A percentile compares a stretch with the other conserved stretches of the same genome.
Conservation (phyloP, 768 basidiomycete species). For the Suillus subaureus region DNA sequence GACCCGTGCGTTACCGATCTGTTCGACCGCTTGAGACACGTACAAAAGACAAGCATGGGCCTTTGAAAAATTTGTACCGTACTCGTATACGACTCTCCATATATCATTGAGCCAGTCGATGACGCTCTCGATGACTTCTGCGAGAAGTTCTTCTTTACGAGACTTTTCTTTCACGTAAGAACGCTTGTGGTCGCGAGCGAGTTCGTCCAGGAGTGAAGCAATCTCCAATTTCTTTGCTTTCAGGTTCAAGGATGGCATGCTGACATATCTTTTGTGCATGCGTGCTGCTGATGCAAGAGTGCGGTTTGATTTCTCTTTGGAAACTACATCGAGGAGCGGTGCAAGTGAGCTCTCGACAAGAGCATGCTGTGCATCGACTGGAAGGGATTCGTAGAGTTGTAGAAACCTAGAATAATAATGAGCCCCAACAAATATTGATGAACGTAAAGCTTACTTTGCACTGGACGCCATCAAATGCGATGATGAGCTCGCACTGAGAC, state of each 20-base stretch:
- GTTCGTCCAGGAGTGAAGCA: slow-evolving; percentile 50
- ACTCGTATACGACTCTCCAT: slow-evolving; percentile 64
- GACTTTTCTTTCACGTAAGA: slow-evolving; percentile 56
- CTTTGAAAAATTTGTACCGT: slow-evolving; percentile 48
- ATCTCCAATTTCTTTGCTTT: slow-evolving; percentile 59
- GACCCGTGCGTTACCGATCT: slow-evolving; percentile 41
- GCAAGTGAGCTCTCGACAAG: slow-evolving; percentile 54
- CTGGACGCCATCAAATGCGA: slow-evolving; percentile 20
- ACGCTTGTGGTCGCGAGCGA: slow-evolving; percentile 55
- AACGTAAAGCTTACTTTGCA: slow-evolving; percentile 13
- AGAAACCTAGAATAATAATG: slow-evolving; percentile 39
- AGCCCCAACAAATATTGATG: neutral
- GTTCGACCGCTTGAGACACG: slow-evolving; percentile 46
- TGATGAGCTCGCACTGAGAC: neutral
- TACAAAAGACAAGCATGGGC: slow-evolving; percentile 63
- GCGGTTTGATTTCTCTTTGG: slow-evolving; percentile 41
- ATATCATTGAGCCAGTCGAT: slow-evolving; percentile 63
- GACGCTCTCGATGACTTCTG: slow-evolving; percentile 57
- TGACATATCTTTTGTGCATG: slow-evolving; percentile 39
- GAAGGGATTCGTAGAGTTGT: slow-evolving; percentile 50
- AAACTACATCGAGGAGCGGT: slow-evolving; percentile 47
- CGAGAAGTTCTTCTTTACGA: slow-evolving; percentile 53
- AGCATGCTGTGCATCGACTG: slow-evolving; percentile 50
- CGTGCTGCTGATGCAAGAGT: slow-evolving; percentile 43
- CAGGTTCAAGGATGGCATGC: slow-evolving; percentile 53